phyloP scores from a whole-genome alignment of 179 eudicot species.

The Heliamphora pulchella region DNA sequence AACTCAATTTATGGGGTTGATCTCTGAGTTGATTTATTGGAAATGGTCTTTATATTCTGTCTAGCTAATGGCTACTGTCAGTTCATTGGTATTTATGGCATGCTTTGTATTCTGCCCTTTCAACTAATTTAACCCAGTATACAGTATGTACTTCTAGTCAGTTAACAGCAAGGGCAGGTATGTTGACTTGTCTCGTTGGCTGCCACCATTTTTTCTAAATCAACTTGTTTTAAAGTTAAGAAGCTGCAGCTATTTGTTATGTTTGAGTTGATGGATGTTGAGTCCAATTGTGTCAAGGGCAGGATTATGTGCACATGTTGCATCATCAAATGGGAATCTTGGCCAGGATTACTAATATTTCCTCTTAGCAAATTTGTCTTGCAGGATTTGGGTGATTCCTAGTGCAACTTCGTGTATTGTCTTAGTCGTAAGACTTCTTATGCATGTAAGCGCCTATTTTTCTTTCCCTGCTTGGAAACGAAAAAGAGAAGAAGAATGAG shows the following conservation, averaged over 20 bases:
- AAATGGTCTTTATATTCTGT: background rate
- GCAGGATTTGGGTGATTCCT: conserved; percentile 36
- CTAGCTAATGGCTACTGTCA: background rate
- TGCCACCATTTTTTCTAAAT: background rate
- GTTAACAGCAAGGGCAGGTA: background rate
- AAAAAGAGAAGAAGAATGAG: conserved; percentile 24
- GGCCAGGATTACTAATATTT: conserved; percentile 11
- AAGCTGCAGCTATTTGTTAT: background rate
- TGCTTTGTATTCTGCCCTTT: background rate
- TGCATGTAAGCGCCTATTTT: conserved; percentile 16
- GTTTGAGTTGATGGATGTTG: conserved; percentile 4
- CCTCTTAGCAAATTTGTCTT: conserved; percentile 3
- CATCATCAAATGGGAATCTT: background rate
- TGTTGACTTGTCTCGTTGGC: background rate
- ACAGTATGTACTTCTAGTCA: background rate
- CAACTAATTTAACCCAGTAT: background rate
- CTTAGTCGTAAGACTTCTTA: background rate
- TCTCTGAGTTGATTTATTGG: background rate
- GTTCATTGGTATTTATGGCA: background rate
- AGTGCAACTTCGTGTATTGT: background rate
- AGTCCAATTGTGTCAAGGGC: background rate
- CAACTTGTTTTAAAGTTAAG: background rate
- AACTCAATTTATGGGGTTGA: background rate
- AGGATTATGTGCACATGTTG: background rate
- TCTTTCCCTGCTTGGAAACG: background rate